Evolutionary conservation across 2,329 filamentous ascomycete species (phyloP).

Genomic region (Cladorrhinum sp.): DNA sequence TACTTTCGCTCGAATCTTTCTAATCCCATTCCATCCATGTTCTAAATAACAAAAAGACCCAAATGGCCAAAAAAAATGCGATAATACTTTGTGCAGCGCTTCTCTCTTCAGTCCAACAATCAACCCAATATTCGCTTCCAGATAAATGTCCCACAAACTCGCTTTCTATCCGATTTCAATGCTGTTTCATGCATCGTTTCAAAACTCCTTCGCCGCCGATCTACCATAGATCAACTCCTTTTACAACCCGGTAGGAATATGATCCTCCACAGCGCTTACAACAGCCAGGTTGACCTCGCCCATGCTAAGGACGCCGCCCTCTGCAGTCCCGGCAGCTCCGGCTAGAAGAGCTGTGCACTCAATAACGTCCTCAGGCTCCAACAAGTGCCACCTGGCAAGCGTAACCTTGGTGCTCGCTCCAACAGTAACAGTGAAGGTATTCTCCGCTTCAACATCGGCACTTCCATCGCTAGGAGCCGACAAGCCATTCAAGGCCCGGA

Average conservation of each 20-base stretch:
- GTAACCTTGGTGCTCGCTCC: conserved; percentile 91
- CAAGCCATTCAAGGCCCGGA: conserved; percentile 70
- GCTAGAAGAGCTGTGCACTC: conserved; percentile 59
- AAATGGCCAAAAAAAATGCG: neutral
- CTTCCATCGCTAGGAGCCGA: conserved; percentile 35
- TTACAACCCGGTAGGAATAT: conserved; percentile 37
- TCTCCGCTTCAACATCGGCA: conserved; percentile 55
- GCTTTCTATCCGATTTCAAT: neutral
- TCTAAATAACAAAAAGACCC: neutral
- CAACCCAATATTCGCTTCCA: neutral
- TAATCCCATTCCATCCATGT: neutral
- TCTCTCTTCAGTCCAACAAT: neutral
- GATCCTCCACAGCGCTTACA: conserved; percentile 52
- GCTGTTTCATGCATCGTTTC: neutral
- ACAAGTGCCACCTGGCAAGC: conserved; percentile 81
- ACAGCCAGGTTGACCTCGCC: conserved; percentile 57
- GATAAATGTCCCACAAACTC: neutral
- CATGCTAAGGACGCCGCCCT: conserved; percentile 37
- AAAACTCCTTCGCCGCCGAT: neutral
- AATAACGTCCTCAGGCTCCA: conserved; percentile 86
- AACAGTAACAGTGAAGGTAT: conserved; percentile 88
- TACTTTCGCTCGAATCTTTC: neutral
- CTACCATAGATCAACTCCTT: neutral
- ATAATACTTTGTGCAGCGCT: neutral
- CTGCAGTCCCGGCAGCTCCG: conserved; percentile 38